Evolutionary conservation across 179 eudicot species (phyloP).

Genomic region (Silene vulgaris): DNA sequence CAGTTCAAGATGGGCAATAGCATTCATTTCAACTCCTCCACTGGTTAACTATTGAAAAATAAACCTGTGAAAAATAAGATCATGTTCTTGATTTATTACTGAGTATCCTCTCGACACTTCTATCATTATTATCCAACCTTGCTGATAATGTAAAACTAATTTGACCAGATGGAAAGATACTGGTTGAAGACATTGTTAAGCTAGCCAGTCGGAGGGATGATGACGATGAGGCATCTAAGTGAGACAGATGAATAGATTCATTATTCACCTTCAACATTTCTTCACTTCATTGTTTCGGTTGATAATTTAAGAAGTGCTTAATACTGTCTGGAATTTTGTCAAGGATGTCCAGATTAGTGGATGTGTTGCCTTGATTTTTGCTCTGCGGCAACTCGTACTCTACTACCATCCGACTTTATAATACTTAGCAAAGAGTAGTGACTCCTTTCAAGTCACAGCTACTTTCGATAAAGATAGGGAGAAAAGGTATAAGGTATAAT

Average conservation of each 20-base stretch:
- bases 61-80: background rate
- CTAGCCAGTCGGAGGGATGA: constrained; percentile 55
- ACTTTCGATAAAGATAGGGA: background rate
- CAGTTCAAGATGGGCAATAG: too few relatives aligned
- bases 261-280: background rate
- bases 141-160: background rate
- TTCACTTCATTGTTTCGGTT: constrained; percentile 8
- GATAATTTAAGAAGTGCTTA: background rate
- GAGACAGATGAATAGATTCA: constrained; percentile 29
- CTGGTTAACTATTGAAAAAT: too few relatives aligned
- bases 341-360: constrained; percentile 11
- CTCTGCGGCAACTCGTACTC: constrained; percentile 19
- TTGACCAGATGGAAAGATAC: constrained; percentile 82
- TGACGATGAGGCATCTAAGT: constrained; percentile 38
- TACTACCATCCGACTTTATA: constrained; percentile 21
- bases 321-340: background rate
- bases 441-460: background rate
- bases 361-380: constrained; percentile 24
- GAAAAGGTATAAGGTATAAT: background rate
- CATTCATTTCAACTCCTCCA: too few relatives aligned
- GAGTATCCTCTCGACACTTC: too few relatives aligned
- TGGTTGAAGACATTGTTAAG: constrained; percentile 80
- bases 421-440: constrained; percentile 11
- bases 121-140: background rate
- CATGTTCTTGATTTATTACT: background rate